Percentiles rank a stretch among this genome's conserved stretches.
phyloP scores from a whole-genome alignment of 495 filamentous ascomycete genomes.

The Penicillium daleae region DNA sequence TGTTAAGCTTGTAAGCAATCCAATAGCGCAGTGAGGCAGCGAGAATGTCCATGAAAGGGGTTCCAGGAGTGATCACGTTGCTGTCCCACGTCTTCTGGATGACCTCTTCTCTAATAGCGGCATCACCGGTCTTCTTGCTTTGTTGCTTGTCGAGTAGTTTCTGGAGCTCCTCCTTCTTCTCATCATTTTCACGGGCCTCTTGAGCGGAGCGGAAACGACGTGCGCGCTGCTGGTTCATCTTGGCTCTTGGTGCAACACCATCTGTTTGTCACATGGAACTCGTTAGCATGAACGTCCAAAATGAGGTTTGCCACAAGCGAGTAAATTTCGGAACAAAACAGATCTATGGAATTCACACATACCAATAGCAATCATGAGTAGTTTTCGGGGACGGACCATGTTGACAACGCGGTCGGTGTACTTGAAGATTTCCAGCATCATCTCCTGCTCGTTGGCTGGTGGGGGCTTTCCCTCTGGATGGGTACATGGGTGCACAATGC shows the following conservation, averaged over 20 bases:
- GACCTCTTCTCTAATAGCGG: slow-evolving; percentile 63
- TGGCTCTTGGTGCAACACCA: slow-evolving; percentile 90
- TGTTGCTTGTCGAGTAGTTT: slow-evolving; percentile 76
- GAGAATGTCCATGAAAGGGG: slow-evolving; percentile 97
- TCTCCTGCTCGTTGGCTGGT: slow-evolving; percentile 93
- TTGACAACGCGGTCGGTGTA: slow-evolving; percentile 98
- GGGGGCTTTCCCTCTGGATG: slow-evolving; percentile 93
- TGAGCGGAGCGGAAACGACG: slow-evolving; percentile 90
- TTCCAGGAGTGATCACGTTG: slow-evolving; percentile 97
- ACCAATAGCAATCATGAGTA: slow-evolving; percentile 98
- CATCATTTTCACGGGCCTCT: slow-evolving; percentile 92
- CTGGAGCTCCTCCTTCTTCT: slow-evolving; percentile 83
- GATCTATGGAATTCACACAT: slow-evolving; percentile 42
- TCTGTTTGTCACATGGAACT: slow-evolving; percentile 51
- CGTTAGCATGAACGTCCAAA: neutral
- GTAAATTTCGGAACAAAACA: neutral
- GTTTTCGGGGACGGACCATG: slow-evolving; percentile 93
- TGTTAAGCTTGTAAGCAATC: slow-evolving; percentile 95
- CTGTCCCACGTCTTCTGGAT: slow-evolving; percentile 94
- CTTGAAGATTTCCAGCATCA: slow-evolving; percentile 98
- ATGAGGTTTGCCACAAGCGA: neutral
- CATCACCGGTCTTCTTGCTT: slow-evolving; percentile 57
- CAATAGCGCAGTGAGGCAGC: slow-evolving; percentile 92
- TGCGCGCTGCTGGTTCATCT: slow-evolving; percentile 97
- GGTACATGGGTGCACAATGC: slow-evolving; percentile 98